These are phyloP conservation scores for Brassica juncea DNA, from an alignment of 345 rosid species.

Conservation along the genomic window DNA sequence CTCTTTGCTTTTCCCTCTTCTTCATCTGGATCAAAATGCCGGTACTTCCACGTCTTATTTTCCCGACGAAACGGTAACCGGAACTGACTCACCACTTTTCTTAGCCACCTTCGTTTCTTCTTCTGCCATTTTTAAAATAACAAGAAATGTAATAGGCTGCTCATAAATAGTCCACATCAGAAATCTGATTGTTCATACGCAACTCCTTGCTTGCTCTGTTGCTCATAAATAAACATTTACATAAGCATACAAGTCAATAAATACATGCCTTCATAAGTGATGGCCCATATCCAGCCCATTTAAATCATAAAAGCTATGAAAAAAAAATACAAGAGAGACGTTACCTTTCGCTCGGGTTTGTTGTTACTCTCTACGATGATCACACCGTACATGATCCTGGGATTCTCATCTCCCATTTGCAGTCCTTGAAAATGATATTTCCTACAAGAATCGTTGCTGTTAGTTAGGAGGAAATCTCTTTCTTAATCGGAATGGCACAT, in stretches of 20 bases:
- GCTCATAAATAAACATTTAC: not conserved
- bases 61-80: conserved; percentile 27
- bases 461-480: conserved; percentile 26
- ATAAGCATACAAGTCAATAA: not conserved
- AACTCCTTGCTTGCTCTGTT: not conserved
- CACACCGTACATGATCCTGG: conserved; percentile 42
- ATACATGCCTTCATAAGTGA: not conserved
- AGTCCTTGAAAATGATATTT: not conserved
- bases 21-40: conserved; percentile 24
- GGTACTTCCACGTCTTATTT: conserved; percentile 23
- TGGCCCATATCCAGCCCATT: conserved; percentile 22
- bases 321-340: conserved; percentile 8
- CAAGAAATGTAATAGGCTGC: not conserved
- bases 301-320: not conserved
- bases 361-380: conserved; percentile 35
- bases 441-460: conserved; percentile 10
- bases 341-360: conserved; percentile 26
- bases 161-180: not conserved
- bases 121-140: conserved; percentile 16
- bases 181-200: not conserved
- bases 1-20: conserved; percentile 27
- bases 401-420: conserved; percentile 38
- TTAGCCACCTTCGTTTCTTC: conserved; percentile 28
- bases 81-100: conserved; percentile 26
- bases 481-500: conserved; percentile 30